Percentiles rank a stretch among this genome's conserved stretches.
phyloP scores from a whole-genome alignment of 345 rosid genomes.

The Pistacia atlantica region DNA sequence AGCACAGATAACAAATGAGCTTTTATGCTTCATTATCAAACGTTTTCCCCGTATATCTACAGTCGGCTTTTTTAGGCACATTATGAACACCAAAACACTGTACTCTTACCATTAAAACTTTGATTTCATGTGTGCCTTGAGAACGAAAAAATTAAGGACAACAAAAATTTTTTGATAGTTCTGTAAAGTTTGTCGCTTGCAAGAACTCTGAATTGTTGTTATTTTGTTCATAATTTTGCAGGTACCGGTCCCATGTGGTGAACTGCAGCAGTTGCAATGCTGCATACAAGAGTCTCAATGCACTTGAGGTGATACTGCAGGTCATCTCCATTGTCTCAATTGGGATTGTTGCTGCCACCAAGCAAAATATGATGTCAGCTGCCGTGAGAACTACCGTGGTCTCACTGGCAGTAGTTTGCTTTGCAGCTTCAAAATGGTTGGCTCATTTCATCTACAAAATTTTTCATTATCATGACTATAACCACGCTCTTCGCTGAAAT shows the following conservation, averaged over 20 bases:
- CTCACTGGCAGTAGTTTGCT: constrained; percentile 50
- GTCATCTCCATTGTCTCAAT: constrained; percentile 50
- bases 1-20: background rate
- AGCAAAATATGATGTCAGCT: constrained; percentile 44
- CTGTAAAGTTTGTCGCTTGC: background rate
- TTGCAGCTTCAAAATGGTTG: constrained; percentile 76
- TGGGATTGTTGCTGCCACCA: constrained; percentile 59
- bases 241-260: constrained; percentile 88
- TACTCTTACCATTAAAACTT: too few species aligned
- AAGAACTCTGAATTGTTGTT: background rate
- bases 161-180: too few species aligned
- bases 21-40: background rate
- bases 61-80: too few species aligned
- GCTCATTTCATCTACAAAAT: constrained; percentile 68
- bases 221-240: constrained; percentile 24
- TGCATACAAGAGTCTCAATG: constrained; percentile 62
- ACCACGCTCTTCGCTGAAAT: constrained; percentile 63
- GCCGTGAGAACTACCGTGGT: constrained; percentile 44
- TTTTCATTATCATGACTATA: constrained; percentile 76
- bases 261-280: constrained; percentile 74
- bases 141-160: too few species aligned
- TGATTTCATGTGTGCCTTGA: too few species aligned
- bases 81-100: too few species aligned
- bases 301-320: constrained; percentile 59
- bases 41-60: background rate